Evolutionary conservation across 139 green algal genomes (phyloP).

Genomic region (Haematococcus sp.): DNA sequence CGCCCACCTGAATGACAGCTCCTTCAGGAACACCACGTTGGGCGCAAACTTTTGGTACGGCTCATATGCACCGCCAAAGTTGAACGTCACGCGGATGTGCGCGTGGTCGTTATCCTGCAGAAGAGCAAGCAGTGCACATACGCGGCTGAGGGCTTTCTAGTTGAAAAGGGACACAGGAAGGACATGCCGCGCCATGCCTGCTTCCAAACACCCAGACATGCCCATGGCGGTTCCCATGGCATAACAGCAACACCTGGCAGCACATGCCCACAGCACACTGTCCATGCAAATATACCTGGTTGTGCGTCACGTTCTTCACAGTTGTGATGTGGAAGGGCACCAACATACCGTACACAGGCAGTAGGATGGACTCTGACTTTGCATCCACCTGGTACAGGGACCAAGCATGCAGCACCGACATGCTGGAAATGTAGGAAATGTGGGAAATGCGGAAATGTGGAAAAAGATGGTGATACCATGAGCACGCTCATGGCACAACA

Average conservation of each 20-base stretch:
- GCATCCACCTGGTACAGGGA: conserved; percentile 59
- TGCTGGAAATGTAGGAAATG: background rate
- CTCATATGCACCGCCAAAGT: conserved; percentile 77
- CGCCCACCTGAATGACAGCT: conserved; percentile 81
- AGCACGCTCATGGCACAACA: too few relatives aligned
- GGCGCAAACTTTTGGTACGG: conserved; percentile 63
- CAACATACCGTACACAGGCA: conserved; percentile 95
- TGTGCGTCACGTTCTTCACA: conserved; percentile 82
- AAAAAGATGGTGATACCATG: background rate
- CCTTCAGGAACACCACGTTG: conserved; percentile 82
- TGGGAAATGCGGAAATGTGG: background rate
- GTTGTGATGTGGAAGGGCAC: conserved; percentile 98
- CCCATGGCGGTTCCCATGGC: too few relatives aligned
- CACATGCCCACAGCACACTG: too few relatives aligned
- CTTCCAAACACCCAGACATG: too few relatives aligned
- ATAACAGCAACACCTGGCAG: too few relatives aligned
- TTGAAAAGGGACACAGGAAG: too few relatives aligned
- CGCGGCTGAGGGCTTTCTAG: too few relatives aligned
- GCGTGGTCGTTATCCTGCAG: conserved; percentile 71
- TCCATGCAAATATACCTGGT: conserved; percentile 17
- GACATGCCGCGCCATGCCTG: too few relatives aligned
- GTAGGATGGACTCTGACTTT: conserved; percentile 80
- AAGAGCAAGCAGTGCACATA: background rate
- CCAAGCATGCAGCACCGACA: background rate
- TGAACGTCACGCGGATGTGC: conserved; percentile 95